Evolutionary conservation across 768 basidiomycete species (phyloP), one percentile per base, ranked within the genome.

Genomic region (Leccinum truebloodii): DNA sequence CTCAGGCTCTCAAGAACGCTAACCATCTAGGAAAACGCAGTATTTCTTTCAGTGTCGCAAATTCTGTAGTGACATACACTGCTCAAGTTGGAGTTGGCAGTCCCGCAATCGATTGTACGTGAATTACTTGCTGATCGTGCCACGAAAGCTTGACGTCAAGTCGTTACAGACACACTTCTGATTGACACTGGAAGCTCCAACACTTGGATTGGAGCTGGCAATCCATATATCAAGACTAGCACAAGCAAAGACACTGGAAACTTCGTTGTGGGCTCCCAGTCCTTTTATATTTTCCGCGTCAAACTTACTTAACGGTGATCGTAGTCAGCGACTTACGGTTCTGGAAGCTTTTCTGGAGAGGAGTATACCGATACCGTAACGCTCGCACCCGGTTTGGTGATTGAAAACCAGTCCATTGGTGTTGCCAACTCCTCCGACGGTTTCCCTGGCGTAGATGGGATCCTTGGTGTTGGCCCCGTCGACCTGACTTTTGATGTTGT

Each of bases 381-480:
- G 0, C 53, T 61, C 9, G 30, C 55, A 3, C 32, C 54, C 9
- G 46, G 39, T 4, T 37, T 60, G 54, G 51, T 58, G 13, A 54
- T 64, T n/a, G 8, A 32, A 20, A 32, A 57, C 0, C 79, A 81
- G 65, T 70, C 68, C n/a, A 75, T 80, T 18, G 60, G 78, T 14
- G 74, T 73, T 52, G 78, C 80, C 4, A 48, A 59, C 1, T 32
- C 18, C 2, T 14, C 55, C 6, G 50, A 4, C 30, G 6, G 57
- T 71, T 22, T 57, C 55, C 1, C 41, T 20, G 72, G 62, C 5
- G 68, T 79, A 20, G 77, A 80, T 57, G 79, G 79, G 9, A 76
- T 79, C 54, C 71, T 80, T 20, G 64, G 79, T 70, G 52, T 65
- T 13, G 72, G 77, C 16, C 79, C 79, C 18, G 55, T 49, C 6